Percentiles rank a stretch among this genome's conserved stretches.
Evolutionary conservation across 441 rosid species (phyloP).

Genomic region (California macrophylla): DNA sequence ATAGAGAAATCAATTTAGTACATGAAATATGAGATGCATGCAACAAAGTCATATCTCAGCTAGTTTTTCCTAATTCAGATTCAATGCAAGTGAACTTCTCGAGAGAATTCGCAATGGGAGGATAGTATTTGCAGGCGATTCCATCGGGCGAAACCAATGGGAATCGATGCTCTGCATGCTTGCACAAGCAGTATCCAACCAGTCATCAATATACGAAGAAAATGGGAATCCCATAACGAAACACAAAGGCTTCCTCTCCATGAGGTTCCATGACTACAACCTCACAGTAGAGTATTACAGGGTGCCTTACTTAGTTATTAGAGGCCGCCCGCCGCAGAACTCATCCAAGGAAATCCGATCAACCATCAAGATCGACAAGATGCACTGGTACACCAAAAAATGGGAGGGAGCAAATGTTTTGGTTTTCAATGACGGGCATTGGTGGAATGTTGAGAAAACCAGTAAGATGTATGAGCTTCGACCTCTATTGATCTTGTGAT

Average conservation of each 20-base stretch:
- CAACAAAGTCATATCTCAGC: not conserved
- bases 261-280: constrained; percentile 55
- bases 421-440: constrained; percentile 68
- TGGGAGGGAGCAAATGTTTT: constrained; percentile 72
- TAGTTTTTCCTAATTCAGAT: constrained; percentile 27
- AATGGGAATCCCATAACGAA: constrained; percentile 60
- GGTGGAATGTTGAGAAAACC: constrained; percentile 80
- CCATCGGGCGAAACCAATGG: constrained; percentile 90
- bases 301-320: constrained; percentile 53
- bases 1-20: too few species aligned
- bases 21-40: too few species aligned
- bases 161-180: constrained; percentile 77
- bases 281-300: constrained; percentile 73
- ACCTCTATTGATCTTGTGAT: not conserved
- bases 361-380: constrained; percentile 46
- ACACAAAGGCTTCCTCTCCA: constrained; percentile 76
- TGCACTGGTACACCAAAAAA: constrained; percentile 52
- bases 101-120: constrained; percentile 61
- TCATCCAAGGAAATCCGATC: constrained; percentile 30
- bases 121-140: constrained; percentile 80
- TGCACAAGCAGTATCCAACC: constrained; percentile 42
- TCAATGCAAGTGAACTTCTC: constrained; percentile 56
- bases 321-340: constrained; percentile 45
- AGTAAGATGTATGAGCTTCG: constrained; percentile 31
- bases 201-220: constrained; percentile 55